These are phyloP conservation scores for Ilyonectria destructans DNA, from an alignment of 2,329 filamentous ascomycete species.

Conservation along the genomic window DNA sequence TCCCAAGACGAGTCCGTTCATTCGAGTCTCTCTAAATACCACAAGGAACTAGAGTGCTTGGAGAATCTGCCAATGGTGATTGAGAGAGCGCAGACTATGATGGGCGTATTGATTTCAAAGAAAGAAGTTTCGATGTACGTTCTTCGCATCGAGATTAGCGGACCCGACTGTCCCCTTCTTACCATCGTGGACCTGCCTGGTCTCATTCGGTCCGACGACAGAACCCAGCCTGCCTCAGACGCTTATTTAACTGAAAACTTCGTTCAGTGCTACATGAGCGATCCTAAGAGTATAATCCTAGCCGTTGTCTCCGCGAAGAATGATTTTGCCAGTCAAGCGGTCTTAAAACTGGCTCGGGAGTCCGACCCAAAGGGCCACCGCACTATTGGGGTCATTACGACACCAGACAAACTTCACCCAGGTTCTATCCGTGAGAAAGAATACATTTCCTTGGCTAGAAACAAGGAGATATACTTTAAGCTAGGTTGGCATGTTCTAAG, in stretches of 20 bases:
- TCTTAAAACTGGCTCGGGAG: neutral
- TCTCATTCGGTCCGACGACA: constrained; percentile 56
- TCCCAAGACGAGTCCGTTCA: constrained; percentile 46
- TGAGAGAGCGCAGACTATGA: constrained; percentile 60
- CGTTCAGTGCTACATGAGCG: constrained; percentile 59
- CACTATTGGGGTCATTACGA: constrained; percentile 38
- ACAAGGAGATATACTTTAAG: constrained; percentile 24
- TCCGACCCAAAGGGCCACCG: constrained; percentile 16
- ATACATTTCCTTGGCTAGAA: constrained; percentile 28
- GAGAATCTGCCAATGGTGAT: constrained; percentile 49
- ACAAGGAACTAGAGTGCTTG: neutral
- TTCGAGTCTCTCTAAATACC: neutral
- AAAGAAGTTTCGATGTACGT: constrained; percentile 41
- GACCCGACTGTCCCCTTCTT: constrained; percentile 53
- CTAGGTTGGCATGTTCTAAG: constrained; percentile 46
- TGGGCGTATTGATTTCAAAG: constrained; percentile 56
- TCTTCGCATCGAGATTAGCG: constrained; percentile 46
- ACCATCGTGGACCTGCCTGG: constrained; percentile 67
- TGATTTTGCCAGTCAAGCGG: constrained; percentile 48
- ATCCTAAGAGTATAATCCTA: constrained; percentile 62
- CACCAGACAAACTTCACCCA: constrained; percentile 30
- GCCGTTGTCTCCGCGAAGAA: constrained; percentile 61
- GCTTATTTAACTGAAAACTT: constrained; percentile 55
- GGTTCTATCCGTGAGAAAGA: constrained; percentile 25
- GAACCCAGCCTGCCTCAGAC: constrained; percentile 52